Evolutionary conservation across 2,329 filamentous ascomycete genomes (phyloP).

Genomic region (Aphanocladium album): DNA sequence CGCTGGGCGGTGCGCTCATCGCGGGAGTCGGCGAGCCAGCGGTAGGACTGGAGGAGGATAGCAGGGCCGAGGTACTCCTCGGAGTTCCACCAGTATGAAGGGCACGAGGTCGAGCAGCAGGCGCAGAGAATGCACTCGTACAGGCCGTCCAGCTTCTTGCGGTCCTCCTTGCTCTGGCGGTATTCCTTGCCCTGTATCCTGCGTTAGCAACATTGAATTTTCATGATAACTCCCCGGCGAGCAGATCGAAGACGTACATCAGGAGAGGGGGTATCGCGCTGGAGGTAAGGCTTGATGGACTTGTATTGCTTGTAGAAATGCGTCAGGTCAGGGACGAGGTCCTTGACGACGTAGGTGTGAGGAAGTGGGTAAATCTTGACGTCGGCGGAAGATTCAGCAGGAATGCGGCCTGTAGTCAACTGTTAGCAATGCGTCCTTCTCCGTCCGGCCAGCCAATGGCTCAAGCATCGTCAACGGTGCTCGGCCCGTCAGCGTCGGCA

Average conservation of each 20-base stretch:
- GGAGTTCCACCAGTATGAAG: slow-evolving; percentile 99
- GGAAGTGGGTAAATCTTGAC: slow-evolving; percentile 96
- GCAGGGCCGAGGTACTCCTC: slow-evolving; percentile 98
- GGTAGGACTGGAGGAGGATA: slow-evolving; percentile 94
- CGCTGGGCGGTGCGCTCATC: slow-evolving; percentile 86
- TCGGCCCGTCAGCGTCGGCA: neutral
- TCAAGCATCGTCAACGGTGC: neutral
- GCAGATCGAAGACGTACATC: slow-evolving; percentile 57
- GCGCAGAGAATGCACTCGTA: slow-evolving; percentile 99
- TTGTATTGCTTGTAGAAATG: slow-evolving; percentile 99
- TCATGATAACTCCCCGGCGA: neutral
- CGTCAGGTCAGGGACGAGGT: slow-evolving; percentile 94
- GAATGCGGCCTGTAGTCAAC: slow-evolving; percentile 71
- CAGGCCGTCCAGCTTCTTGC: slow-evolving; percentile 93
- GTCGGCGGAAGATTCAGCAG: slow-evolving; percentile 72
- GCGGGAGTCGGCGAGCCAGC: slow-evolving; percentile 92
- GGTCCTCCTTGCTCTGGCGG: slow-evolving; percentile 85
- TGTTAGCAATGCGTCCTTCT: slow-evolving; percentile 23
- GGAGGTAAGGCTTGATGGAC: slow-evolving; percentile 97
- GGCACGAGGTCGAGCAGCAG: slow-evolving; percentile 98
- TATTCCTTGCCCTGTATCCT: slow-evolving; percentile 73
- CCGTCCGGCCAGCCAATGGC: neutral
- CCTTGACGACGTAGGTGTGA: slow-evolving; percentile 99
- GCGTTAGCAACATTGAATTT: slow-evolving; percentile 10
- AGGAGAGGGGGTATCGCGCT: slow-evolving; percentile 76